phyloP scores from a whole-genome alignment of 2,329 filamentous ascomycete species.

The Fusarium sp. region DNA sequence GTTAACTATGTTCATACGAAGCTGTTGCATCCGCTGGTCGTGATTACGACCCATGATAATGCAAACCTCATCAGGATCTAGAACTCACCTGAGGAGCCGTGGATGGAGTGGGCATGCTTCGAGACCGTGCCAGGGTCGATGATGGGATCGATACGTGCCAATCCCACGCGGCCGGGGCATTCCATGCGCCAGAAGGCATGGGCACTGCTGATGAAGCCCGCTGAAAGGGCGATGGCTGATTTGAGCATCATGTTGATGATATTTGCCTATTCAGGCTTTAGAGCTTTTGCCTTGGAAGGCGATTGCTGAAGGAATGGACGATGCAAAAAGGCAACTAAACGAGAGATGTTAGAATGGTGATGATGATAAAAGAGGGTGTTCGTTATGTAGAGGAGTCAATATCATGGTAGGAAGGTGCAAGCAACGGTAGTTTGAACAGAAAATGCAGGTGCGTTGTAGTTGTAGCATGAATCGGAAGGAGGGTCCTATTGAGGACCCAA shows the following conservation, averaged over 20 bases:
- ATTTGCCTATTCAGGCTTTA: constrained; percentile 47
- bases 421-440: not conserved
- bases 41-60: not conserved
- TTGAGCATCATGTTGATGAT: constrained; percentile 52
- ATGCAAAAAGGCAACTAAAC: constrained; percentile 53
- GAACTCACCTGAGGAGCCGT: constrained; percentile 80
- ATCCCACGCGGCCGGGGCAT: constrained; percentile 77
- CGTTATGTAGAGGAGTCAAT: not conserved
- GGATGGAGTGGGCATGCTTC: constrained; percentile 79
- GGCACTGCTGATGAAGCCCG: constrained; percentile 56
- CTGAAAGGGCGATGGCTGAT: constrained; percentile 51
- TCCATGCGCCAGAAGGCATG: constrained; percentile 91
- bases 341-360: constrained; percentile 34
- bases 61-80: accelerated
- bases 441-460: constrained; percentile 17
- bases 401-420: constrained; percentile 17
- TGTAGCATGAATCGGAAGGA: constrained; percentile 34
- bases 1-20: constrained; percentile 31
- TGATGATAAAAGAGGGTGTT: constrained; percentile 7
- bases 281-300: constrained; percentile 23
- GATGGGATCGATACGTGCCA: constrained; percentile 83
- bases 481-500: constrained; percentile 4
- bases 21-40: not conserved
- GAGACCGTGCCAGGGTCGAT: constrained; percentile 71
- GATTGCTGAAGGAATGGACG: constrained; percentile 52